Conservation (phyloP, 345 rosid species). For the Streptanthus diversifolius region DNA sequence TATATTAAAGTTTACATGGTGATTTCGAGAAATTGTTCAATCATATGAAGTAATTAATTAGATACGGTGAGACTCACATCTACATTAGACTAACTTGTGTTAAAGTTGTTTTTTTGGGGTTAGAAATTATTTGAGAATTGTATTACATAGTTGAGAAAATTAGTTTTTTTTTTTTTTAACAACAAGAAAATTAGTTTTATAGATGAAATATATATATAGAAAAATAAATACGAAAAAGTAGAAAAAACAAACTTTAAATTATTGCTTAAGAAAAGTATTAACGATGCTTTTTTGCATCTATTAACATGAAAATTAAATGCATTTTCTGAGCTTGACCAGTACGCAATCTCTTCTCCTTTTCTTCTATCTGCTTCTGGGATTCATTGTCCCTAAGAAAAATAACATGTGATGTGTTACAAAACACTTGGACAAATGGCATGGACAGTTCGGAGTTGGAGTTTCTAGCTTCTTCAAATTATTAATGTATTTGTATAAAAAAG, state of each 20-base stretch:
- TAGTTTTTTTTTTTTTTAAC: no score
- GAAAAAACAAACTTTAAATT: background rate
- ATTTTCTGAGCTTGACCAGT: background rate
- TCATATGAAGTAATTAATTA: background rate
- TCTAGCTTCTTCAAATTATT: background rate
- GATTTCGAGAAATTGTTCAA: background rate
- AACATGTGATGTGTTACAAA: conserved; percentile 22
- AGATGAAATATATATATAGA: background rate
- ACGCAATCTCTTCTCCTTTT: background rate
- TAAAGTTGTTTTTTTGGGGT: background rate
- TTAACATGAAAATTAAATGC: background rate
- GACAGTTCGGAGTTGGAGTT: background rate
- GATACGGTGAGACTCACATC: background rate
- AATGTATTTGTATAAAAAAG: background rate
- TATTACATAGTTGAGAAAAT: background rate
- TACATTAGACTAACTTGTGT: background rate
- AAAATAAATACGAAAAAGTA: background rate
- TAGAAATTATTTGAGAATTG: background rate
- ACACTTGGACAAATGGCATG: conserved; percentile 4
- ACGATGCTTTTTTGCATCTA: background rate
- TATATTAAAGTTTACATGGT: background rate
- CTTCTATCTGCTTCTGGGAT: background rate
- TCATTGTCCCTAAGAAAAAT: conserved; percentile 16
- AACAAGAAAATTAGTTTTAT: background rate
- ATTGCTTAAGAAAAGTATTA: background rate